Base-by-base conservation (phyloP, 2,329 filamentous ascomycete species). In the Parasarocladium wereldwijsianum region DNA sequence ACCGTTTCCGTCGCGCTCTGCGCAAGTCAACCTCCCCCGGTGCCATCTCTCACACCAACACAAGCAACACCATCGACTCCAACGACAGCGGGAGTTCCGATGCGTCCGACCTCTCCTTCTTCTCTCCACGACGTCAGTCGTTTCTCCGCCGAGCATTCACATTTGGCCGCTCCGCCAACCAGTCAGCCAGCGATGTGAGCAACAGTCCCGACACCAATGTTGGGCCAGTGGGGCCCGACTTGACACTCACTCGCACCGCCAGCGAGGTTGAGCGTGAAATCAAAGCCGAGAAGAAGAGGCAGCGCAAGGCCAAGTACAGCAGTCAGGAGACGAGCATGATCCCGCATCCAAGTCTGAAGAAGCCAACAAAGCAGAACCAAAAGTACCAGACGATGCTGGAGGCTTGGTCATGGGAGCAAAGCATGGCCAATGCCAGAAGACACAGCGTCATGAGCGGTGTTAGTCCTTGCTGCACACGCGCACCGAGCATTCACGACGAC, bases 371-470 rank as follows among this genome's bases (percentile, higher is more conserved):
- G 33, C 50, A 57, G 31, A 63, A 64, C 43, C 47, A 62, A 12
- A 48, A 51, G 32, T 56, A 64, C 40, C 60, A 62, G 41, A 55
- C 62, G 45, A 50, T 60, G 44, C 49, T 66, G 21, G 50, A 34
- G 45, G 54, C 33, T 65, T 61, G 28, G 28, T 30, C 28, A 9
- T 30, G 28, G 28, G 28, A 24, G 10, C 19, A 30, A 48, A 39
- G 38, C 45, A 25, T 29, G 43, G 21, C 19, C 52, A 54, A 37
- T 38, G 55, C 13, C 45, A 52, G 32, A n/a, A 41, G 39, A 5
- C 37, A 45, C 16, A 51, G 45, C 38, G 52, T 51, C 33, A 17
- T 30, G 7, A 34, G 43, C 11, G 54, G 51, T 30, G 44, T 64
- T 40, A 63, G 60, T 41, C 60, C 60, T 13, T 55, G 60, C 41